These are phyloP conservation scores for Ustilago vetiveriae DNA, from an alignment of 1,284 basidiomycete genomes.

Conservation along the genomic window DNA sequence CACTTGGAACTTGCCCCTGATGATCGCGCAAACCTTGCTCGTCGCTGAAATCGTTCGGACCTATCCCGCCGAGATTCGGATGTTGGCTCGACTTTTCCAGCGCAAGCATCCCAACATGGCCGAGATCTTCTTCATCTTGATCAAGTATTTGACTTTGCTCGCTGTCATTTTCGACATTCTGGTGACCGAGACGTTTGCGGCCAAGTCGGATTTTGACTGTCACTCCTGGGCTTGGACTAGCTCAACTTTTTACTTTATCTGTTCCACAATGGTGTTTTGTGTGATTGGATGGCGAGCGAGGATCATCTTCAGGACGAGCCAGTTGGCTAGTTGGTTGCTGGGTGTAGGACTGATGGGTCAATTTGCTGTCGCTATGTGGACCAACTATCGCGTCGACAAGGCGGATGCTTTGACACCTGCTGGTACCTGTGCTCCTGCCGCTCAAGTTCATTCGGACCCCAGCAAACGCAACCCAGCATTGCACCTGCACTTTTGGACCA, in stretches of 20 bases:
- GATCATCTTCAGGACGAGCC: constrained; percentile 32
- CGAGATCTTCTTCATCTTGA: constrained; percentile 43
- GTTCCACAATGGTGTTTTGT: constrained; percentile 34
- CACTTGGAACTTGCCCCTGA: constrained; percentile 33
- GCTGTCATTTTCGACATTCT: constrained; percentile 28
- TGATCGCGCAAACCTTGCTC: constrained; percentile 34
- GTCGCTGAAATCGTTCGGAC: constrained; percentile 38
- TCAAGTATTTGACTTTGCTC: constrained; percentile 40
- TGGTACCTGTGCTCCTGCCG: constrained; percentile 21
- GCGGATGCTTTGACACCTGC: constrained; percentile 24
- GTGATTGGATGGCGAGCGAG: constrained; percentile 36
- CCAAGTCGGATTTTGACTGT: constrained; percentile 20
- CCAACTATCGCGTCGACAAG: constrained; percentile 34
- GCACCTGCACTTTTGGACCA: constrained; percentile 23
- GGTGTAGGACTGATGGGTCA: constrained; percentile 22
- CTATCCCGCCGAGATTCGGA: constrained; percentile 33
- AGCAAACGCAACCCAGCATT: neutral
- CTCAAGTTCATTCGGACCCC: constrained; percentile 2
- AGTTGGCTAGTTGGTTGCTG: constrained; percentile 8
- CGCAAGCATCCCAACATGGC: constrained; percentile 44
- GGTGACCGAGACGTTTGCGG: constrained; percentile 27
- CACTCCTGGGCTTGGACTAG: constrained; percentile 35
- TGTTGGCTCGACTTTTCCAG: constrained; percentile 19
- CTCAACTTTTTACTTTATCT: constrained; percentile 33
- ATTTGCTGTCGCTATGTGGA: constrained; percentile 27